Conservation (phyloP, 176 grass and related monocot species). For the Neostapfia colusana region DNA sequence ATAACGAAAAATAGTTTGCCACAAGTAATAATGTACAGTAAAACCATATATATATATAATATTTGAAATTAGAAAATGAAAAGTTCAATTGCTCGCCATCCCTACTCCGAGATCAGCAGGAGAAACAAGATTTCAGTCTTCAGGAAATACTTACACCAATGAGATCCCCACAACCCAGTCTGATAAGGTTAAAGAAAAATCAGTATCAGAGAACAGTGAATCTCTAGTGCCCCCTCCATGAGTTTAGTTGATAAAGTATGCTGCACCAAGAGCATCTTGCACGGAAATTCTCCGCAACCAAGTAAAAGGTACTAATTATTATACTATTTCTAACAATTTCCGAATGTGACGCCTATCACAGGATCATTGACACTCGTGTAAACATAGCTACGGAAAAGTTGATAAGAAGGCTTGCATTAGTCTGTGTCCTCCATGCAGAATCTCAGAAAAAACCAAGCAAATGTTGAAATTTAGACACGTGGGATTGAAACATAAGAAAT, state of each 20-base stretch:
- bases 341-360: background rate
- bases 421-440: background rate
- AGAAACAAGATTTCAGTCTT: slow-evolving; percentile 43
- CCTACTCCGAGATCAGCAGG: slow-evolving; percentile 37
- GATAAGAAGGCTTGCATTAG: slow-evolving; percentile 1
- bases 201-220: slow-evolving; percentile 21
- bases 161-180: background rate
- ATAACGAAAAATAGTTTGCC: slow-evolving; percentile 24
- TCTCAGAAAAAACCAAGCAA: slow-evolving; percentile 15
- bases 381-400: background rate
- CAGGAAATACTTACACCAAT: slow-evolving; percentile 47
- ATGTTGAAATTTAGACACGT: background rate
- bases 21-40: slow-evolving; percentile 38
- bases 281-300: slow-evolving; percentile 63
- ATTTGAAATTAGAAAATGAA: slow-evolving; percentile 30
- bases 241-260: slow-evolving; percentile 50
- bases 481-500: slow-evolving; percentile 15
- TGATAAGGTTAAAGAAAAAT: slow-evolving; percentile 22
- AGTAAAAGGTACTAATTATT: slow-evolving; percentile 18
- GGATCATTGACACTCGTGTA: background rate
- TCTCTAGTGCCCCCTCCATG: slow-evolving; percentile 4
- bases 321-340: background rate
- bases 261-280: slow-evolving; percentile 56
- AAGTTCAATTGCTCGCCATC: slow-evolving; percentile 15
- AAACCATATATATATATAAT: slow-evolving; percentile 32